Evolutionary conservation across 768 basidiomycete genomes (phyloP), one percentile per base, ranked within the genome.

Genomic region (Neoboletus magnificus): DNA sequence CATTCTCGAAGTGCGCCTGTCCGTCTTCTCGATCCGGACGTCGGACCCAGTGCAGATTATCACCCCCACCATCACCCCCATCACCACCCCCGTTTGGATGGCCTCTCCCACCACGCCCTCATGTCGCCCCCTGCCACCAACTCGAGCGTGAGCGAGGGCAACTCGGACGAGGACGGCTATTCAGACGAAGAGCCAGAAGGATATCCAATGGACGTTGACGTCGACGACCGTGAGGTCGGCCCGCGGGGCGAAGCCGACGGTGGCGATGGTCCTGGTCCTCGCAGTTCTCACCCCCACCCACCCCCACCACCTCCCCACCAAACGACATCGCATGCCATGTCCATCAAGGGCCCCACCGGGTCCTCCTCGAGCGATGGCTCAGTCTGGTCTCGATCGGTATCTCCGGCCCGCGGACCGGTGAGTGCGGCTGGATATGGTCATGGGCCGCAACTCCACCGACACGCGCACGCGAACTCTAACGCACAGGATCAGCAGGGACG

Each of bases 1-100:
- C 88, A 91, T 57, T 72, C 69, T 0, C 35, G 68, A 49, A 71
- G 62, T 47, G 61, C 61, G 0, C 56, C 70, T 23, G 48, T 61
- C 10, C 66, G 59, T 48, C 42, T 70, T 0, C 59, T 64, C 0
- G 70, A 71, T 51, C 33, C 53, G 29, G 64, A 65, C 43, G 10
- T 66, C 45, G 39, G 27, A 25, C 50, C 53, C 0, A 16, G 42
- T 37, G 58, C 48, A 45, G 32, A 52, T 6, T 69, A 64, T 42
- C 61, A 61, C 35, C 35, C 64, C 18, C 58, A 60, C 10, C 58
- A 59, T 32, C 60, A 20, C 33, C 55, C 52, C 4, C 58, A 22
- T 23, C 56, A 60, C 29, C 49, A 52, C 12, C 3, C 54, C n/a
- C 58, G 61, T 18, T 5, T 62, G 10, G 60, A 56, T 3, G 50